Evolutionary conservation across 768 basidiomycete genomes (phyloP).

Genomic region (Wakefieldia striispora): DNA sequence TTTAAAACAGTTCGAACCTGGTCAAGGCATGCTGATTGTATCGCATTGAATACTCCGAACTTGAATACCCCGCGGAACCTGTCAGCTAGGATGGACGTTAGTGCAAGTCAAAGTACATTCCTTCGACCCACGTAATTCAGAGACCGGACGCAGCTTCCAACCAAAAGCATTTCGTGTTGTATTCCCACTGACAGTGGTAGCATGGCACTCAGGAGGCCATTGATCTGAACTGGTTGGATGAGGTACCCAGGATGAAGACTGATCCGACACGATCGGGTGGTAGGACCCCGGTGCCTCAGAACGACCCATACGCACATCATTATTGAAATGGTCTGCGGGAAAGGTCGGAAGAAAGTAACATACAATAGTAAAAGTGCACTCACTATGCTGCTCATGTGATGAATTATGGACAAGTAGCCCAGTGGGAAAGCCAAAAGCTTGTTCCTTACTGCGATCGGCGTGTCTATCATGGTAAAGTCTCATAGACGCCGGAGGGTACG

Average conservation of each 20-base stretch:
- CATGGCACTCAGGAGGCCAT: neutral
- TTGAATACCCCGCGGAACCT: slow-evolving; percentile 79
- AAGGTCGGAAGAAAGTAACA: neutral
- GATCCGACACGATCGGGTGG: neutral
- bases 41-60: slow-evolving; percentile 87
- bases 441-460: neutral
- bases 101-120: neutral
- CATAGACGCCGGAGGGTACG: slow-evolving; percentile 1
- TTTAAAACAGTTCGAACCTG: slow-evolving; percentile 41
- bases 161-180: slow-evolving; percentile 41
- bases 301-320: neutral
- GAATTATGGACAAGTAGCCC: neutral
- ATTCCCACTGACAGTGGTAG: neutral
- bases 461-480: neutral
- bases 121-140: slow-evolving; percentile 58
- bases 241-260: neutral
- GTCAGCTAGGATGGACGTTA: slow-evolving; percentile 56
- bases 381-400: neutral
- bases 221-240: neutral
- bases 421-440: neutral
- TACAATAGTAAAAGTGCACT: neutral
- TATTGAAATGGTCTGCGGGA: slow-evolving; percentile 4
- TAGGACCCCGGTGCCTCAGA: neutral
- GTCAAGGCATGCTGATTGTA: slow-evolving; percentile 83
- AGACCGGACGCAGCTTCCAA: slow-evolving; percentile 63